A percentile compares a stretch with the other conserved stretches of the same genome.
These are phyloP conservation scores for Lasiosphaeriaceae sp. DNA, from an alignment of 495 filamentous ascomycete species.

Conservation along the genomic window DNA sequence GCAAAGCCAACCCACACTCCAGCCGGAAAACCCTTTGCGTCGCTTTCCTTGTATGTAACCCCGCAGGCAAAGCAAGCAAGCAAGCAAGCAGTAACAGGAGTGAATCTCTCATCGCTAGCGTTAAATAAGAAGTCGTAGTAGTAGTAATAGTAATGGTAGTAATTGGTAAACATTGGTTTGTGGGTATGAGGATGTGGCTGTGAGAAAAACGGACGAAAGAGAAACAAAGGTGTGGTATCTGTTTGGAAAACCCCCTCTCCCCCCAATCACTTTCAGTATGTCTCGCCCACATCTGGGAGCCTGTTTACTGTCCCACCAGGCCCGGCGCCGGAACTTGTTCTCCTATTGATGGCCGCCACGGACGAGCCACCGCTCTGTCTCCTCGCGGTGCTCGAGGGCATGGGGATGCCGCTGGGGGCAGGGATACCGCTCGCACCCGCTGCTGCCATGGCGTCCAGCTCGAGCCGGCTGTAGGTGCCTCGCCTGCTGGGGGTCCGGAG, in stretches of 20 bases:
- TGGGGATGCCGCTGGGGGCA: slow-evolving; percentile 37
- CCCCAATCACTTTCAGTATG: slow-evolving; percentile 26
- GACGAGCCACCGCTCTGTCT: slow-evolving; percentile 48
- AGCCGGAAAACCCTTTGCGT: not conserved
- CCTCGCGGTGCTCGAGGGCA: slow-evolving; percentile 25
- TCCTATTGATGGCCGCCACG: slow-evolving; percentile 29
- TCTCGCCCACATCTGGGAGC: slow-evolving; percentile 47
- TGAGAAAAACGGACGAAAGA: too few relatives aligned
- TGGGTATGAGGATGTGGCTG: too few relatives aligned
- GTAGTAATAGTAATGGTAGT: too few relatives aligned
- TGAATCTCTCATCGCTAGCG: not conserved
- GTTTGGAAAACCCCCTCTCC: not conserved
- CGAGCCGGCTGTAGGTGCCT: slow-evolving; percentile 50
- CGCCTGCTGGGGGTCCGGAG: slow-evolving; percentile 45
- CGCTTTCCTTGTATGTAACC: too few relatives aligned
- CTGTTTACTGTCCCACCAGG: slow-evolving; percentile 20
- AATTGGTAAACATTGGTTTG: too few relatives aligned
- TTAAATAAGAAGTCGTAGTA: not conserved
- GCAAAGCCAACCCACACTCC: not conserved
- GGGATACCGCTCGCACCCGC: slow-evolving; percentile 43
- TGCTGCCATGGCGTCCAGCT: slow-evolving; percentile 31
- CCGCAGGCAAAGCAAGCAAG: not conserved
- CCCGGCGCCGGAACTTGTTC: slow-evolving; percentile 29
- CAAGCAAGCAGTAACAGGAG: not conserved
- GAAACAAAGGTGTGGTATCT: too few relatives aligned